Base-by-base conservation (phyloP, 352 stramenopile genomes). In the Pythium periplocum region DNA sequence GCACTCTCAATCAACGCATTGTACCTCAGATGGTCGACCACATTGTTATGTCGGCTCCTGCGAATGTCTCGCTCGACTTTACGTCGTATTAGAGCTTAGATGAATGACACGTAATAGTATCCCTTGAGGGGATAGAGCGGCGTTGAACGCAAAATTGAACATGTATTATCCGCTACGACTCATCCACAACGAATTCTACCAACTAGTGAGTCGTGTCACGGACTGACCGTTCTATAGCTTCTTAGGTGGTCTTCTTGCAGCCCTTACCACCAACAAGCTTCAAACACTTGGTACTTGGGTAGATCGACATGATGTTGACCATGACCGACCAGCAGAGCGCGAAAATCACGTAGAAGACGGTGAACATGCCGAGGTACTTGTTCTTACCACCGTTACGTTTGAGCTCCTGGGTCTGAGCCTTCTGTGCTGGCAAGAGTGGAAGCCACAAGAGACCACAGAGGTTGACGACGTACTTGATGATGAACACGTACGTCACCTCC, bases 1-100 rank as follows among this genome's bases (percentile, higher is more conserved):
- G 82, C 53, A 89, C 78, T 39, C 69, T 89, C 12, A 89, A 89
- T 64, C 75, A 86, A 57, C 78, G 78, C 47, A 89, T 89, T 55
- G 55, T 87, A 31, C 74, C 75, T 3, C 59, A 74, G 45, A 86
- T 90, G 78, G 60, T 85, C 2, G 66, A 83, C 39, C 78, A 87
- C 61, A 69, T 90, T 36, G 64, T 77, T 7, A 47, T 59, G 39
- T 75, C 74, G 8, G 72, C 76, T 11, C 76, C 74, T 0, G 7
- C 55, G 6, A 71, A 62, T 30, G 72, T 73, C 4, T 57, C 84
- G 48, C 51, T 90, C 46, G 78, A 67, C 45, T 87, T 87, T 51
- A 78, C 76, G 3, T 64, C 53, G 30, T 78, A 78, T 55, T 78
- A 42, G 12, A 42, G 17, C 17, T 26, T 26, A 26, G 17, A 26